phyloP scores from a whole-genome alignment of 805 yeast genomes.

The Metschnikowia lochheadii region DNA sequence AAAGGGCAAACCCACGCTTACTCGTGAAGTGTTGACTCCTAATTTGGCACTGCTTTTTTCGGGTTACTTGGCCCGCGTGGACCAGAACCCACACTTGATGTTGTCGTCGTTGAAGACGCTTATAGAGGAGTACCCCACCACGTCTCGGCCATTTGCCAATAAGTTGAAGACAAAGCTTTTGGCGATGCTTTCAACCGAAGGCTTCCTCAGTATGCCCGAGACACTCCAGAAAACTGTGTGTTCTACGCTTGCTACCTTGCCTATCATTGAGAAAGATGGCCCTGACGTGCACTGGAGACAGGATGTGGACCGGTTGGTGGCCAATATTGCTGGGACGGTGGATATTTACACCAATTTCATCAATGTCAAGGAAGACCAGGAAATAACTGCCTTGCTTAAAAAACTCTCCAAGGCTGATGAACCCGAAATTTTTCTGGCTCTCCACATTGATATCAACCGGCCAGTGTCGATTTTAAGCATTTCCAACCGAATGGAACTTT shows the following conservation, averaged over 20 bases:
- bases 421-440: slow-evolving; percentile 37
- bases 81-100: slow-evolving; percentile 29
- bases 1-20: slow-evolving; percentile 77
- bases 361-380: slow-evolving; percentile 54
- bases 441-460: slow-evolving; percentile 56
- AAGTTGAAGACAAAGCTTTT: slow-evolving; percentile 50
- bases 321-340: slow-evolving; percentile 53
- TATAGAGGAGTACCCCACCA: slow-evolving; percentile 61
- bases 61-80: slow-evolving; percentile 43
- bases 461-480: slow-evolving; percentile 50
- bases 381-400: slow-evolving; percentile 38
- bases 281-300: slow-evolving; percentile 44
- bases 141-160: slow-evolving; percentile 74
- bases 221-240: slow-evolving; percentile 40
- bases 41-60: slow-evolving; percentile 61
- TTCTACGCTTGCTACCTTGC: slow-evolving; percentile 52
- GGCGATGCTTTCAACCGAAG: slow-evolving; percentile 27
- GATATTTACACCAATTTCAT: slow-evolving; percentile 57
- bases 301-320: slow-evolving; percentile 45
- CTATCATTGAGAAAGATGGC: slow-evolving; percentile 50
- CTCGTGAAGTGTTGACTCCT: slow-evolving; percentile 81
- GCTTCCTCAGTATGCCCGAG: slow-evolving; percentile 38
- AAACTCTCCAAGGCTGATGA: slow-evolving; percentile 22
- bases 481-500: slow-evolving; percentile 45
- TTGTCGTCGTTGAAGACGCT: slow-evolving; percentile 35